phyloP scores from a whole-genome alignment of 257 asterid genomes.

The Mitragyna speciosa region DNA sequence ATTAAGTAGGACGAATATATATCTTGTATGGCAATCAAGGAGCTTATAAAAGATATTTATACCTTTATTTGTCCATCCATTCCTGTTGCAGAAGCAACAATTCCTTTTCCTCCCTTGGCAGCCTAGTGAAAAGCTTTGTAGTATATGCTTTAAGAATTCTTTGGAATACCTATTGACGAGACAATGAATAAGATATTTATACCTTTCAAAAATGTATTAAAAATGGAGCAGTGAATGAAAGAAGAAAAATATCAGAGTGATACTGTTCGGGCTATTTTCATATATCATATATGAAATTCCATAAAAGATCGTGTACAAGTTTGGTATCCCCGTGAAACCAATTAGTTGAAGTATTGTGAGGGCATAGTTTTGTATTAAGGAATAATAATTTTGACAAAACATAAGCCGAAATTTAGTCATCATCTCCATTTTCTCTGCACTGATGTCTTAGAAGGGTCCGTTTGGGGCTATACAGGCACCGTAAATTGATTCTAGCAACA shows the following conservation, averaged over 20 bases:
- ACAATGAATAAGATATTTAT: not conserved
- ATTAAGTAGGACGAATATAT: not conserved
- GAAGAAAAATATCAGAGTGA: not conserved
- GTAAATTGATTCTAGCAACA: too few species aligned
- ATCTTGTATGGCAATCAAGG: conserved; percentile 4
- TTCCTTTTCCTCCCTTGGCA: conserved; percentile 96
- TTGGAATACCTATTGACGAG: conserved; percentile 45
- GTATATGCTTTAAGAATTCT: conserved; percentile 94
- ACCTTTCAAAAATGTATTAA: not conserved
- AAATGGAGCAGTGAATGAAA: not conserved
- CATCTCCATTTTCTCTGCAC: too few species aligned
- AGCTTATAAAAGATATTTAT: conserved; percentile 5
- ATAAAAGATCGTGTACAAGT: too few species aligned
- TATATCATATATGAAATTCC: too few species aligned
- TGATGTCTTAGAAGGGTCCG: too few species aligned
- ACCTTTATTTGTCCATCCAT: conserved; percentile 99
- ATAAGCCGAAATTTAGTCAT: too few species aligned
- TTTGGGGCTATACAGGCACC: too few species aligned
- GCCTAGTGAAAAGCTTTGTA: conserved; percentile 78
- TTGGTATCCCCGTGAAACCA: too few species aligned
- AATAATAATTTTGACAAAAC: too few species aligned
- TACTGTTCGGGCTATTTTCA: too few species aligned
- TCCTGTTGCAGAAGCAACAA: conserved; percentile 99
- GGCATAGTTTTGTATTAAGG: too few species aligned
- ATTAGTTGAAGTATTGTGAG: too few species aligned